Evolutionary conservation across 495 filamentous ascomycete genomes (phyloP).

Genomic region (Neurospora intermedia): DNA sequence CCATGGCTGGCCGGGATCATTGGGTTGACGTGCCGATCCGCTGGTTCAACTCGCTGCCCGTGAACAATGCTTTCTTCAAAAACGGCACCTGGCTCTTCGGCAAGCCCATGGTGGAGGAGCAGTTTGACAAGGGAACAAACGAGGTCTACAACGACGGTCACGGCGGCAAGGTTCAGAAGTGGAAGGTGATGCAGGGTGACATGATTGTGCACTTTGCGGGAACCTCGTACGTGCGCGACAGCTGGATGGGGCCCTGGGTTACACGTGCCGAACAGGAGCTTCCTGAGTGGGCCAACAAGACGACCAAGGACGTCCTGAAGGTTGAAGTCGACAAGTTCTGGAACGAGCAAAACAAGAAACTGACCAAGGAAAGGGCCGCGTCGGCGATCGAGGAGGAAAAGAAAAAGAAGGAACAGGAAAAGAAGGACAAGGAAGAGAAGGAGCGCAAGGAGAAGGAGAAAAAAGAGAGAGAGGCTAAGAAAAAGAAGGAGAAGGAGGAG

Average conservation of each 20-base stretch:
- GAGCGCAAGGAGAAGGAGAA: conserved; percentile 5
- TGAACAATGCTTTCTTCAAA: conserved; percentile 19
- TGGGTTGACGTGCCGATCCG: conserved; percentile 20
- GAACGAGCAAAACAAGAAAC: conserved; percentile 1
- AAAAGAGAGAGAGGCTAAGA: not conserved
- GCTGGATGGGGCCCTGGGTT: conserved; percentile 21
- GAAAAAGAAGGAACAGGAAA: conserved; percentile 1
- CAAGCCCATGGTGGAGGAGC: conserved; percentile 12
- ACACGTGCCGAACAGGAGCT: conserved; percentile 10
- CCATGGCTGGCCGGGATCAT: conserved; percentile 13
- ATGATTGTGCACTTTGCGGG: conserved; percentile 18
- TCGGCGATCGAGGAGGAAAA: conserved; percentile 1
- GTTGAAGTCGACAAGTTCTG: conserved; percentile 10
- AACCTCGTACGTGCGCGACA: conserved; percentile 12
- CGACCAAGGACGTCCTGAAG: conserved; percentile 3
- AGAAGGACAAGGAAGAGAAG: conserved; percentile 5
- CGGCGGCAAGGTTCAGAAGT: conserved; percentile 8
- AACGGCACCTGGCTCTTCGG: conserved; percentile 17
- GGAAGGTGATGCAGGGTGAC: conserved; percentile 22
- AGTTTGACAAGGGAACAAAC: conserved; percentile 17
- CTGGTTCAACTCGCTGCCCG: conserved; percentile 22
- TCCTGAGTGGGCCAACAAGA: conserved; percentile 15
- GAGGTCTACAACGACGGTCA: conserved; percentile 15
- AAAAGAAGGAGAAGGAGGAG: conserved; percentile 3
- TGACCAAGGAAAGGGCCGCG: conserved; percentile 1